These are phyloP conservation scores for Starmera dryadoides DNA, from an alignment of 805 yeast genomes.

Conservation along the genomic window DNA sequence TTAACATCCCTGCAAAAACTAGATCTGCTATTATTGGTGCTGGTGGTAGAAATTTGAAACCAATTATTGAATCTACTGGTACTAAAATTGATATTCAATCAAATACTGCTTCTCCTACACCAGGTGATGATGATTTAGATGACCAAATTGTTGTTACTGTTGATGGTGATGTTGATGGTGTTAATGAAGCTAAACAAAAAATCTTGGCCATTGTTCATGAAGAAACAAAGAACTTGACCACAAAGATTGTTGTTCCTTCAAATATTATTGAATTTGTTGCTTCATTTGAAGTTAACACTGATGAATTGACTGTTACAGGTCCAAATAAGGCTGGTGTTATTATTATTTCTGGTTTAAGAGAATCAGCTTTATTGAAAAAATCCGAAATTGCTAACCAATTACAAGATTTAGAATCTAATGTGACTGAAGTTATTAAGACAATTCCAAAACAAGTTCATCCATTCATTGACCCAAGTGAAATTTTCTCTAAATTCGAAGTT, in stretches of 20 bases:
- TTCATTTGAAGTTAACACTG: slow-evolving; percentile 23
- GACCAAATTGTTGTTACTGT: slow-evolving; percentile 54
- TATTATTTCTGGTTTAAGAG: slow-evolving; percentile 65
- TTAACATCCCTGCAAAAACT: slow-evolving; percentile 68
- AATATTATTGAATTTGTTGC: slow-evolving; percentile 25
- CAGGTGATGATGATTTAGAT: slow-evolving; percentile 50
- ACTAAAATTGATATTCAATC: slow-evolving; percentile 66
- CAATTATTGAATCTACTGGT: slow-evolving; percentile 62
- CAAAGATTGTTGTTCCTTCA: slow-evolving; percentile 37
- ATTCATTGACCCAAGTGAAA: slow-evolving; percentile 50
- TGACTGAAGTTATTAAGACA: slow-evolving; percentile 46
- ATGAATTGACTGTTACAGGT: slow-evolving; percentile 19
- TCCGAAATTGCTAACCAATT: slow-evolving; percentile 39
- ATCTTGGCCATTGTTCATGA: slow-evolving; percentile 71
- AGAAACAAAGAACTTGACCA: slow-evolving; percentile 53
- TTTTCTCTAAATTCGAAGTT: slow-evolving; percentile 49
- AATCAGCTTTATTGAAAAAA: slow-evolving; percentile 49
- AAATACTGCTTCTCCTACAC: slow-evolving; percentile 24
- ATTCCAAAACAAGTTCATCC: slow-evolving; percentile 68
- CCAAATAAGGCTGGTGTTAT: slow-evolving; percentile 37
- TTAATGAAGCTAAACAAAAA: slow-evolving; percentile 60
- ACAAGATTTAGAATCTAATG: slow-evolving; percentile 33
- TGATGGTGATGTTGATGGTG: slow-evolving; percentile 83
- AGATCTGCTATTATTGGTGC: slow-evolving; percentile 81
- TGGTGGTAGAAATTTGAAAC: slow-evolving; percentile 75